Evolutionary conservation across 2,329 filamentous ascomycete species (phyloP).

Genomic region (Aspergillus luchuensis): DNA sequence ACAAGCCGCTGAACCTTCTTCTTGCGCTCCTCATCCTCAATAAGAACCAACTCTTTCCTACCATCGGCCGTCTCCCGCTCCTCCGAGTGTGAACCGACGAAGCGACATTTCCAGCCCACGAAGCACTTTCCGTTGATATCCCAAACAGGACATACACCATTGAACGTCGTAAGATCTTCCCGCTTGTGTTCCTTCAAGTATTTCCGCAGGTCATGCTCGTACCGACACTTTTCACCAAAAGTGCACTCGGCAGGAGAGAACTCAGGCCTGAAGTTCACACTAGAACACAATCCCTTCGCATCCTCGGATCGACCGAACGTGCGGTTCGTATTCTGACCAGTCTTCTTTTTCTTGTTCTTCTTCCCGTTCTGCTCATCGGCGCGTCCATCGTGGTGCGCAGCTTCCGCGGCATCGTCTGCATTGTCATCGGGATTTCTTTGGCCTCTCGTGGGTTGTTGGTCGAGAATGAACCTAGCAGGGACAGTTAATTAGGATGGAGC

Average conservation of each 20-base stretch:
- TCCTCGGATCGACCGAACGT: slow-evolving; percentile 80
- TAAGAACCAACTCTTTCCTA: slow-evolving; percentile 74
- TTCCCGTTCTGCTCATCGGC: slow-evolving; percentile 40
- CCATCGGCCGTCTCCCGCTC: slow-evolving; percentile 79
- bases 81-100: slow-evolving; percentile 81
- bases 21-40: slow-evolving; percentile 58
- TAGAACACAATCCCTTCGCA: slow-evolving; percentile 74
- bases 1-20: slow-evolving; percentile 37
- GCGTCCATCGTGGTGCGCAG: slow-evolving; percentile 50
- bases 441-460: slow-evolving; percentile 21
- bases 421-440: slow-evolving; percentile 33
- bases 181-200: slow-evolving; percentile 83
- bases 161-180: slow-evolving; percentile 74
- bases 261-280: slow-evolving; percentile 69
- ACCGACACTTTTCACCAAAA: slow-evolving; percentile 78
- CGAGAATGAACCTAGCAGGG: slow-evolving; percentile 35
- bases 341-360: slow-evolving; percentile 61
- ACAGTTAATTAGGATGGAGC: slow-evolving; percentile 3
- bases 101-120: slow-evolving; percentile 92
- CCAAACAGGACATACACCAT: slow-evolving; percentile 79
- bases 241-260: slow-evolving; percentile 76
- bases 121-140: slow-evolving; percentile 74
- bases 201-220: slow-evolving; percentile 79
- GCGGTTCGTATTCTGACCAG: slow-evolving; percentile 80
- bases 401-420: slow-evolving; percentile 63